Base-by-base conservation (phyloP, 2,329 filamentous ascomycete genomes). In the Penicillium occitanis region DNA sequence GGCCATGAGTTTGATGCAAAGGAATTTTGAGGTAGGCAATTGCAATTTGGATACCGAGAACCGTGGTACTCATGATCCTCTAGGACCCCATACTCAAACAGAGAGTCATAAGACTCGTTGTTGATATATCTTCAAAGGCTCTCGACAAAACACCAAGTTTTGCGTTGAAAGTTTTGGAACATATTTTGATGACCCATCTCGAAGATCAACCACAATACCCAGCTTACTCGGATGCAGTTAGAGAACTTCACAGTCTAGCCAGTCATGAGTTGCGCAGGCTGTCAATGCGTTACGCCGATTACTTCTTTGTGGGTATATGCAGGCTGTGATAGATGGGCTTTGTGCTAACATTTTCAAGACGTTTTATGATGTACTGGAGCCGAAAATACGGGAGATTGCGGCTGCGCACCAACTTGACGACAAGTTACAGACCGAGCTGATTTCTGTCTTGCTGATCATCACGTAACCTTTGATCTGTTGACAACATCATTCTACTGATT, bases 361-460 rank as follows among this genome's bases (percentile, higher is more conserved):
- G 44, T 93, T 96, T 33, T 98, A 97, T 75, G 90, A 94, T 66
- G 88, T 95, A 71, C 86, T 99, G 33, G 91, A 96, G 75, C 85
- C 84, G 44, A 92, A 92, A 73, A 89, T 98, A 67, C 90, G 90
- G 67, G 90, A 94, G 67, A 79, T 75, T 88, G 96, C 82, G 85
- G 91, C 74, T 84, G 88, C 68, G 87, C 91, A 58, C 87, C 90
- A 35, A 85, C 86, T 63, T 80, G 94, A 97, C 73, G 90, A 94
- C 72, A 92, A 93, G 73, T 87, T 93, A 37, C 88, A 91, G 66
- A 89, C 95, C 73, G 92, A 93, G 1, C 93, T 96, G 73, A 91
- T 89, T 71, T 94, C 93, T 10, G 94, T 98, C 69, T 83, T 98
- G 0, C 96, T 99, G 76, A 95, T 96, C 67, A 95, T 99, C 68